Conservation (phyloP, 164 flowering plant genomes). For the Magnolia sinica region DNA sequence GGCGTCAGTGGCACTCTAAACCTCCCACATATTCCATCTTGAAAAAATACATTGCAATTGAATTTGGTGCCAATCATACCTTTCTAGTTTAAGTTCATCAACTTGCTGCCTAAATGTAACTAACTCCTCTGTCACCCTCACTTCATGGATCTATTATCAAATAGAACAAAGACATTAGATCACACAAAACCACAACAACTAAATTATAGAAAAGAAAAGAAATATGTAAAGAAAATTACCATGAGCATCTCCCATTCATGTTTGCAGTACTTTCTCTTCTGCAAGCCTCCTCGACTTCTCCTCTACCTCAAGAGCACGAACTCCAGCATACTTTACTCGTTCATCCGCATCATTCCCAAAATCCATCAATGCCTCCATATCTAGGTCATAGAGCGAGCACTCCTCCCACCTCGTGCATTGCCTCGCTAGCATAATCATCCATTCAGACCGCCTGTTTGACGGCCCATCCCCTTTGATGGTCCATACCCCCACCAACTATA, state of each 20-base stretch:
- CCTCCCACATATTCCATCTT: not conserved
- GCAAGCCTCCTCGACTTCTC: constrained; percentile 36
- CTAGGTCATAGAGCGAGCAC: constrained; percentile 74
- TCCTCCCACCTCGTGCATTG: constrained; percentile 69
- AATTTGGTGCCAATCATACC: not conserved
- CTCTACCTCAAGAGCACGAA: constrained; percentile 52
- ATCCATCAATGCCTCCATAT: constrained; percentile 91
- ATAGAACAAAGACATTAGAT: not conserved
- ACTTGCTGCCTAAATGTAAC: constrained; percentile 8
- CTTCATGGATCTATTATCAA: constrained; percentile 18
- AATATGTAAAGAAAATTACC: constrained; percentile 10
- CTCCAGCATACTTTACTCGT: constrained; percentile 75
- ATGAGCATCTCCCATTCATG: constrained; percentile 17
- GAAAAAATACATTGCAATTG: not conserved
- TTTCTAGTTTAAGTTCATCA: constrained; percentile 14
- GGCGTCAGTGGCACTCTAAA: not conserved
- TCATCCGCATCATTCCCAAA: constrained; percentile 91
- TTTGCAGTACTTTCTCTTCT: constrained; percentile 49
- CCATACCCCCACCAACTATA: too few species aligned
- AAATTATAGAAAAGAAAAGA: not conserved
- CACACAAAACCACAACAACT: not conserved
- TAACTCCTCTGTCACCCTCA: constrained; percentile 23
- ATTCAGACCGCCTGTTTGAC: too few species aligned
- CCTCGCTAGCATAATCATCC: too few species aligned
- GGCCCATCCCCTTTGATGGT: too few species aligned